phyloP scores from a whole-genome alignment of 768 basidiomycete species.

The Pleurotus cornucopiae region DNA sequence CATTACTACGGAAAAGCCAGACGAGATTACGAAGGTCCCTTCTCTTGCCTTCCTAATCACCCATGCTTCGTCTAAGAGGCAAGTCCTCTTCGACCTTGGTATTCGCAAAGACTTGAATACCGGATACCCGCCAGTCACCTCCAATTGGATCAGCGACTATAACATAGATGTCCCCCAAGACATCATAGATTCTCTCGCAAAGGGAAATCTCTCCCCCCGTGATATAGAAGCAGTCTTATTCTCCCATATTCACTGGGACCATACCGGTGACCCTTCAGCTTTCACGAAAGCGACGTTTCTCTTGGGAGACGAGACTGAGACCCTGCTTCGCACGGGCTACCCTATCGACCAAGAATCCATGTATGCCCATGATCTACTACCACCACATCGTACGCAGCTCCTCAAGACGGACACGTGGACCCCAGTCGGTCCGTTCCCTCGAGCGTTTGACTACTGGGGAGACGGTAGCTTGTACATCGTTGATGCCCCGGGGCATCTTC shows the following conservation, averaged over 20 bases:
- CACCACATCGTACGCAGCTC: conserved; percentile 36
- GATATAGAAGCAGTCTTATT: conserved; percentile 42
- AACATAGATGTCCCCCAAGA: conserved; percentile 27
- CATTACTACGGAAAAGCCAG: conserved; percentile 28
- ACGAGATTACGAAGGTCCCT: conserved; percentile 28
- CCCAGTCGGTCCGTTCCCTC: conserved; percentile 47
- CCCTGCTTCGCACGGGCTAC: conserved; percentile 34
- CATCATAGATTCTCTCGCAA: conserved; percentile 42
- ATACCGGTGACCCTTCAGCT: conserved; percentile 40
- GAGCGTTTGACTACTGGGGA: conserved; percentile 48
- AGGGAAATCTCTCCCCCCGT: conserved; percentile 39
- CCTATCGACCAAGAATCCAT: conserved; percentile 31
- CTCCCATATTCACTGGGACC: conserved; percentile 55
- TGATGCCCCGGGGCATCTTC: conserved; percentile 53
- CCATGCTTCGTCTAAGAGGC: conserved; percentile 34
- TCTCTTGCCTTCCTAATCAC: conserved; percentile 49
- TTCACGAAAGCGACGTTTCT: conserved; percentile 46
- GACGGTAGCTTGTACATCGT: conserved; percentile 59
- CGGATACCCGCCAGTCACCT: conserved; percentile 27
- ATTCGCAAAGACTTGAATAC: conserved; percentile 42
- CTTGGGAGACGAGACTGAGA: conserved; percentile 36
- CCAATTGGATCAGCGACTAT: conserved; percentile 23
- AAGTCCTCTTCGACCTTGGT: conserved; percentile 56
- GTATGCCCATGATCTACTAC: conserved; percentile 28
- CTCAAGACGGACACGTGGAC: conserved; percentile 27